Conservation (phyloP, 805 yeast genomes). For the Vanderwaltozyma tropicalis region DNA sequence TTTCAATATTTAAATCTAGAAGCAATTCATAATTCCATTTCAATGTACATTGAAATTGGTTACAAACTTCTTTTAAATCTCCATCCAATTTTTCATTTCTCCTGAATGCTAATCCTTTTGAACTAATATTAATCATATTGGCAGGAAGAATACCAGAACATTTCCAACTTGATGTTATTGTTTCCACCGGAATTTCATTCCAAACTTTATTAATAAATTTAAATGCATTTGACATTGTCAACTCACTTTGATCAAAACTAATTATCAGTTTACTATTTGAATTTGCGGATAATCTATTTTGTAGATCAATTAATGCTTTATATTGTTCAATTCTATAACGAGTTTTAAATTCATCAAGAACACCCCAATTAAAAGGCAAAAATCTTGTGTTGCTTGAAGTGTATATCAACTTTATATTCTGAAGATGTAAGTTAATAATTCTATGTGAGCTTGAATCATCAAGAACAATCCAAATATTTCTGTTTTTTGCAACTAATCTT, state of each 20-base stretch:
- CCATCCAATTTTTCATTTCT: conserved; percentile 31
- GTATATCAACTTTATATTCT: conserved; percentile 32
- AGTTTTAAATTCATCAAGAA: conserved; percentile 49
- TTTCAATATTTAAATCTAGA: conserved; percentile 39
- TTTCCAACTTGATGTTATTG: conserved; percentile 35
- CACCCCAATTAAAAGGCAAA: conserved; percentile 55
- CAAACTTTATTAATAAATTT: conserved; percentile 50
- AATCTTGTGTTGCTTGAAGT: conserved; percentile 34
- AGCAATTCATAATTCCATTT: conserved; percentile 51
- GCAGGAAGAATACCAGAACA: conserved; percentile 35
- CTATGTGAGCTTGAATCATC: conserved; percentile 59
- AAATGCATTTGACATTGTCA: conserved; percentile 46
- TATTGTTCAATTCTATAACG: conserved; percentile 51
- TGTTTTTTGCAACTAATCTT: conserved; percentile 36
- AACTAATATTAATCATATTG: conserved; percentile 11
- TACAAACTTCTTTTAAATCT: conserved; percentile 36
- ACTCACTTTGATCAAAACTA: conserved; percentile 32
- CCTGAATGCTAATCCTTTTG: conserved; percentile 14
- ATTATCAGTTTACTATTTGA: conserved; percentile 13
- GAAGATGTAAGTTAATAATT: conserved; percentile 41
- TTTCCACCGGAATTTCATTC: conserved; percentile 33
- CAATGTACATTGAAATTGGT: conserved; percentile 37
- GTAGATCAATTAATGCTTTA: conserved; percentile 27
- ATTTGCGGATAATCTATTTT: conserved; percentile 12
- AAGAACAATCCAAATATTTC: conserved; percentile 44